phyloP scores from a whole-genome alignment of 2,329 filamentous ascomycete genomes.

The Ophiostoma piceae region DNA sequence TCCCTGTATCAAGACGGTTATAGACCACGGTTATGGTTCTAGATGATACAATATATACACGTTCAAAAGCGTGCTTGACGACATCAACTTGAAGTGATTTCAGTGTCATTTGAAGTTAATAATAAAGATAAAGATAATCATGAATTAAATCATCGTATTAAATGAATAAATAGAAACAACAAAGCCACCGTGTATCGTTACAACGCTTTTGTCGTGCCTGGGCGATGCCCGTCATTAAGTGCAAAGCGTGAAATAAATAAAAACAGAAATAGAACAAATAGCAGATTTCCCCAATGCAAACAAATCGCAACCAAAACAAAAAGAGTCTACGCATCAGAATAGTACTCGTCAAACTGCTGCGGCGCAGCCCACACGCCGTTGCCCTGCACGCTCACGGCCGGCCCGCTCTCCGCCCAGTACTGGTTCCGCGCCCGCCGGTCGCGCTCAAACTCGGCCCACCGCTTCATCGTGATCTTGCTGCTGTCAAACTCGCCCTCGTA shows the following conservation, averaged over 20 bases:
- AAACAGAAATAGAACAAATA: constrained; percentile 1
- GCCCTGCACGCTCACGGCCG: constrained; percentile 29
- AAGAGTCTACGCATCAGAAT: constrained; percentile 44
- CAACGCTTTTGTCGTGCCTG: constrained; percentile 10
- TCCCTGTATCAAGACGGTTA: background rate
- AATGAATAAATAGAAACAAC: background rate
- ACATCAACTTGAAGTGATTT: too few relatives aligned
- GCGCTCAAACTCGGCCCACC: constrained; percentile 93
- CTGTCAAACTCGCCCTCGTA: constrained; percentile 96
- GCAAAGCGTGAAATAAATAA: background rate
- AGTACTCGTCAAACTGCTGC: constrained; percentile 52
- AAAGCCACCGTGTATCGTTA: background rate
- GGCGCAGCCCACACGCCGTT: constrained; percentile 39
- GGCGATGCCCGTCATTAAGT: background rate
- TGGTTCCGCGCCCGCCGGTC: constrained; percentile 49
- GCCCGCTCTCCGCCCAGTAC: constrained; percentile 52
- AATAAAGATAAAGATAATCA: too few relatives aligned
- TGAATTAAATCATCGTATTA: too few relatives aligned
- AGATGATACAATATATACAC: background rate
- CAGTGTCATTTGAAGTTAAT: too few relatives aligned
- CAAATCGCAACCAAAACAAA: constrained; percentile 11
- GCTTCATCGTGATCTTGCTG: constrained; percentile 98
- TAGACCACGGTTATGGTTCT: too few relatives aligned
- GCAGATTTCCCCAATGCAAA: background rate
- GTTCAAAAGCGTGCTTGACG: background rate